phyloP scores from a whole-genome alignment of 169 alveolate species.

The Plasmodium coatneyi region DNA sequence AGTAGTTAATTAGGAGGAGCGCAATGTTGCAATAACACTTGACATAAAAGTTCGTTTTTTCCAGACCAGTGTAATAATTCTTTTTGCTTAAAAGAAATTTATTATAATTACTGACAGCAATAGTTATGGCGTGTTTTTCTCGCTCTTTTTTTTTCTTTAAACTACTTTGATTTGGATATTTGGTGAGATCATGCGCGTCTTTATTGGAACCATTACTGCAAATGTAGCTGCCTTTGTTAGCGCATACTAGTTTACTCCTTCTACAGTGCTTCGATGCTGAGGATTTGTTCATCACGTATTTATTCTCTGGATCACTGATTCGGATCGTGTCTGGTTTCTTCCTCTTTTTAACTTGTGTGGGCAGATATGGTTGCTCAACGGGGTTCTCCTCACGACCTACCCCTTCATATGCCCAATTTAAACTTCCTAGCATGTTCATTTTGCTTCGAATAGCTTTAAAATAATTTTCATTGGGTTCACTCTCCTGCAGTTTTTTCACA shows the following conservation, averaged over 20 bases:
- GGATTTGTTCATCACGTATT: background rate
- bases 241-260: background rate
- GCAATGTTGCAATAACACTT: background rate
- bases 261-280: background rate
- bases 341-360: background rate
- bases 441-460: slow-evolving; percentile 6
- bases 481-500: slow-evolving; percentile 7
- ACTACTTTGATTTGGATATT: background rate
- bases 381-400: background rate
- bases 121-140: slow-evolving; percentile 39
- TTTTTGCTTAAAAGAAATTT: slow-evolving; percentile 50
- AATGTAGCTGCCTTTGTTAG: background rate
- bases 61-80: slow-evolving; percentile 16
- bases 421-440: background rate
- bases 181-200: background rate
- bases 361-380: background rate
- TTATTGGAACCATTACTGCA: background rate
- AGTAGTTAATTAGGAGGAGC: slow-evolving; percentile 8
- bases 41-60: background rate
- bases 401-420: background rate
- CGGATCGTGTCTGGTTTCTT: background rate
- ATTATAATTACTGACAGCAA: slow-evolving; percentile 10
- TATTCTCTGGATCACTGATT: background rate
- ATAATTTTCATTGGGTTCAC: background rate
- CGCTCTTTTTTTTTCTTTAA: slow-evolving; percentile 28